Evolutionary conservation across 1,284 basidiomycete genomes (phyloP), one percentile per base, ranked within the genome.

Genomic region (Sanghuangporus baumii): DNA sequence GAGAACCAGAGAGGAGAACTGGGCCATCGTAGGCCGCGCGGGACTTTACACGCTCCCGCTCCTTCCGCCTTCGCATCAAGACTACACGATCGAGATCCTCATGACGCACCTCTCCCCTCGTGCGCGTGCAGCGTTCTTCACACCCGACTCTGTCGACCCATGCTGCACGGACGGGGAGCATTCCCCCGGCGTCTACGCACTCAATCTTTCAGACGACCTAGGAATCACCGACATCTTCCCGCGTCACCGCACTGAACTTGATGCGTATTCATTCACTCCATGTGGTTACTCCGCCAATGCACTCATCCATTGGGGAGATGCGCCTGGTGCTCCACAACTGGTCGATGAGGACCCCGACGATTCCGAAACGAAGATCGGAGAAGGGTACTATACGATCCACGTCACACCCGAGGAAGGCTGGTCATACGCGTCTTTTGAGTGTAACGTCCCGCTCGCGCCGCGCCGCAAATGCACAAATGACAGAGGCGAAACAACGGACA

Each of bases 211-310:
- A 0, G 76, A 82, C 34, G 74, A 82, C 58, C 79, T 97, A n/a
- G 94, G 94, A 2, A 92, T 99, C 67, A 81, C 87, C 57, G 79
- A 85, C 12, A 85, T 99, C 59, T 96, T 98, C 73, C 89, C 93
- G 9, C 70, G 84, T 16, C 78, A 86, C 57, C 78, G 90, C 63
- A 96, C 94, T 16, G 87, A 86, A 31, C 81, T 98, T 59, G 97
- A 99, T 75, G 91, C 93, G 0, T 99, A 95, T 72, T 88, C 94
- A 1, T 99, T 99, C 76, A 82, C 88, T 52, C 97, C 97, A 2
- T 99, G 97, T 71, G 97, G 97, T 18, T 99, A 98, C 74, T 96
- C 93, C 3, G 92, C 94, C 68, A 99, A 99, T 73, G 95, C 94
- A 1, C 84, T 98, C 34, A 82, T 97, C 59, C 87, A 81, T 68